These are phyloP conservation scores for Talaromyces sp. DNA, from an alignment of 2,329 filamentous ascomycete species.

Conservation along the genomic window DNA sequence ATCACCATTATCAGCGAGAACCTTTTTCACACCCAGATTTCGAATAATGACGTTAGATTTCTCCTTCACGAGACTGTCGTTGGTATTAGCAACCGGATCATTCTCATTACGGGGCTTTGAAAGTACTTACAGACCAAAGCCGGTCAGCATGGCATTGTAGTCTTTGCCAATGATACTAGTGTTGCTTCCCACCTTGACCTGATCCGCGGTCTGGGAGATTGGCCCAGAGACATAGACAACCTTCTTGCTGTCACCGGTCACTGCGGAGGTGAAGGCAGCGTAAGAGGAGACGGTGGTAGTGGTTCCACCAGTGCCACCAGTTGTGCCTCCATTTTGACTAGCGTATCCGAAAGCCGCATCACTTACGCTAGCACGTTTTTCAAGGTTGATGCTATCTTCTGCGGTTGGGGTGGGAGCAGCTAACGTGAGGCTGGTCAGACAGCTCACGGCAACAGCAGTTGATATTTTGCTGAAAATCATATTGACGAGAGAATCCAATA, in stretches of 20 bases:
- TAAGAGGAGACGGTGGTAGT: conserved; percentile 59
- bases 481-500: neutral
- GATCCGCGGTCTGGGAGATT: conserved; percentile 47
- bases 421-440: conserved; percentile 28
- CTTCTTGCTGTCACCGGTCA: conserved; percentile 48
- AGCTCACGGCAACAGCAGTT: conserved; percentile 22
- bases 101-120: conserved; percentile 9
- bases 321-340: conserved; percentile 56
- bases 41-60: conserved; percentile 64
- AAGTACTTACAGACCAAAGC: conserved; percentile 40
- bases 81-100: neutral
- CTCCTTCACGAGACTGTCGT: conserved; percentile 56
- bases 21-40: conserved; percentile 63
- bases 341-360: conserved; percentile 48
- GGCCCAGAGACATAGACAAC: conserved; percentile 53
- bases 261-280: conserved; percentile 54
- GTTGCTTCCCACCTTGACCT: conserved; percentile 53
- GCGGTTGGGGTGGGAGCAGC: conserved; percentile 30
- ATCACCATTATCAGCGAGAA: conserved; percentile 60
- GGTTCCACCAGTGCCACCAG: conserved; percentile 57
- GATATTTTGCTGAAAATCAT: neutral
- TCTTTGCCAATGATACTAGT: conserved; percentile 57
- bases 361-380: neutral
- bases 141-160: conserved; percentile 56
- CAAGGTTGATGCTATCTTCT: conserved; percentile 12